Evolutionary conservation across 2,329 filamentous ascomycete species (phyloP).

Genomic region (Penicillium sp.): DNA sequence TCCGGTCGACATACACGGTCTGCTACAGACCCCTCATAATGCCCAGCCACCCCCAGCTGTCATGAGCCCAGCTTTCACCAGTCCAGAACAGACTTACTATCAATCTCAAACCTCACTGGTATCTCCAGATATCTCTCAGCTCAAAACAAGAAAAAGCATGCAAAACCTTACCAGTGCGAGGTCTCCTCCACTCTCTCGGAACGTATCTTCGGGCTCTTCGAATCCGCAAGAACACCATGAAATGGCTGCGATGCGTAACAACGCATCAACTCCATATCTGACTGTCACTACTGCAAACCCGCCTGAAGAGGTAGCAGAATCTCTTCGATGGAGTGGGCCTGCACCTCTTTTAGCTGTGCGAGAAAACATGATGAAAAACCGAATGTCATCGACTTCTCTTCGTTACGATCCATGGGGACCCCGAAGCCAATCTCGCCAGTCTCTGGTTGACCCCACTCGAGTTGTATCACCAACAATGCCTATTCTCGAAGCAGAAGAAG

Average conservation of each 20-base stretch:
- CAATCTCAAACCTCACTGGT: conserved; percentile 11
- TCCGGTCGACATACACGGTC: conserved; percentile 64
- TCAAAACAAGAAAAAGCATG: conserved; percentile 9
- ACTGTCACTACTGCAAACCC: conserved; percentile 14
- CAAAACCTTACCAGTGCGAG: conserved; percentile 3
- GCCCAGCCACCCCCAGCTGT: conserved; percentile 46
- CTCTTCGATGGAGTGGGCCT: conserved; percentile 28
- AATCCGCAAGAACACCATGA: conserved; percentile 1
- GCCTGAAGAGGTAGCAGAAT: conserved; percentile 16
- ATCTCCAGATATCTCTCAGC: conserved; percentile 3
- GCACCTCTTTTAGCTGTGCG: conserved; percentile 57
- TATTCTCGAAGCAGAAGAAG: conserved; percentile 27
- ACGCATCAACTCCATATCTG: conserved; percentile 24
- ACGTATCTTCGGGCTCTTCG: conserved; percentile 14
- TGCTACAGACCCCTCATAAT: conserved; percentile 63
- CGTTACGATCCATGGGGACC: conserved; percentile 31
- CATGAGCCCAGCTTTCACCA: conserved; percentile 15
- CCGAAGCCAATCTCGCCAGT: conserved; percentile 29
- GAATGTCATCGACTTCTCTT: conserved; percentile 39
- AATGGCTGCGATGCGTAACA: conserved; percentile 9
- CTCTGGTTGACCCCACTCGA: conserved; percentile 18
- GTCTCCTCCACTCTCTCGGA: conserved; percentile 7
- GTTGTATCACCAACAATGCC: conserved; percentile 18
- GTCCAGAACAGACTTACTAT: conserved; percentile 16
- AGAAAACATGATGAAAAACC: conserved; percentile 50